These are phyloP conservation scores for Rhytidiadelphus loreus DNA, from an alignment of 225 moss, liverwort and hornwort species.

Conservation along the genomic window DNA sequence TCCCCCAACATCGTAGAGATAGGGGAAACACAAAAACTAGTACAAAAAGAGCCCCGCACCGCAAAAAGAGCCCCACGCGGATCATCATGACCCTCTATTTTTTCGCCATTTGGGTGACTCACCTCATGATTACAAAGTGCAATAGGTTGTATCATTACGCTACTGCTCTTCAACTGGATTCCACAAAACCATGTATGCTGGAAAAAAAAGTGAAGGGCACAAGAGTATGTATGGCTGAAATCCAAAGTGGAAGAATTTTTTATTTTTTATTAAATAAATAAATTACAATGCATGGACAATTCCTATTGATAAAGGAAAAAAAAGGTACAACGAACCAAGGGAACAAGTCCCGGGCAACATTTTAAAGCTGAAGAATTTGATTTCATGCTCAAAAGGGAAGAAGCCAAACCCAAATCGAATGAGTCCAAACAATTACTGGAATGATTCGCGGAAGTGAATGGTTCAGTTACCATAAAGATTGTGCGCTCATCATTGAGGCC, in stretches of 20 bases:
- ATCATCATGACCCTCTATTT: not conserved
- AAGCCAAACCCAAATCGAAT: no score
- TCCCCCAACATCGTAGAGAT: no score
- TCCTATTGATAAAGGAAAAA: no score
- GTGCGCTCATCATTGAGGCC: rapidly evolving
- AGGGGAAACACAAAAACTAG: not conserved
- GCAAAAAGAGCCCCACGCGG: rapidly evolving
- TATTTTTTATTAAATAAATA: no score
- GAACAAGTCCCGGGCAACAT: no score
- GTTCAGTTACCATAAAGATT: not conserved
- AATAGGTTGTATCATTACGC: no score
- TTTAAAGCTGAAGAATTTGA: not conserved
- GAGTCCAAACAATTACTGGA: not conserved
- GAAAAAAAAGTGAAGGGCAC: not conserved
- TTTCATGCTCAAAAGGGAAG: not conserved
- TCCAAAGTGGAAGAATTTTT: not conserved
- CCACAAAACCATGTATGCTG: not conserved
- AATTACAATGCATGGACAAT: no score
- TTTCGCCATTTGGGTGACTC: not conserved
- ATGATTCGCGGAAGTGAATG: not conserved
- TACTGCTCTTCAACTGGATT: not conserved
- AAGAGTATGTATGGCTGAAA: not conserved
- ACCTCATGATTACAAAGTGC: not conserved
- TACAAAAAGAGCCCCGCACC: rapidly evolving
- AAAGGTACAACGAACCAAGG: no score